phyloP scores from a whole-genome alignment of 148 eudicot genomes.

The Amaranthus hypochondriacus region DNA sequence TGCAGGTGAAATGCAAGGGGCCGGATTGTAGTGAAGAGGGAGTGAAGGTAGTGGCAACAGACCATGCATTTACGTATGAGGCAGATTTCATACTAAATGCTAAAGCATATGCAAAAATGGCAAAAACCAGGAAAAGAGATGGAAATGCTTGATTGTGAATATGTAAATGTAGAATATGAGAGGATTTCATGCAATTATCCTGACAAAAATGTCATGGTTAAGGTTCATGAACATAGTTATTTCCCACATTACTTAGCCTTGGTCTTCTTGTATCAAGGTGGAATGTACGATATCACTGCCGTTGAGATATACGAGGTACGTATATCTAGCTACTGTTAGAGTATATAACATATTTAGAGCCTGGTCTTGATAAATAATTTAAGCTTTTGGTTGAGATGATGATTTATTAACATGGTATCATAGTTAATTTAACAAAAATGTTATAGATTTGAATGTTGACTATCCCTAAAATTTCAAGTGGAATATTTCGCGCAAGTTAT shows the following conservation, averaged over 20 bases:
- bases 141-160: slow-evolving; percentile 42
- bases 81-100: slow-evolving; percentile 60
- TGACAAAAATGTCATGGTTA: slow-evolving; percentile 42
- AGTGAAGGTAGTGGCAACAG: slow-evolving; percentile 54
- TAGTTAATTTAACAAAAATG: too few species aligned
- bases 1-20: slow-evolving; percentile 60
- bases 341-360: too few species aligned
- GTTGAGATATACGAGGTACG: slow-evolving; percentile 28
- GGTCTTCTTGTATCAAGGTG: slow-evolving; percentile 40
- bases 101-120: slow-evolving; percentile 45
- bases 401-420: too few species aligned
- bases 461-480: too few species aligned
- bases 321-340: too few species aligned
- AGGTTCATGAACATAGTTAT: slow-evolving; percentile 46
- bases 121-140: slow-evolving; percentile 36
- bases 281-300: slow-evolving; percentile 41
- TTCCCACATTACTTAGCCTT: slow-evolving; percentile 58
- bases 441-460: too few species aligned
- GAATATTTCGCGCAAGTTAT: too few species aligned
- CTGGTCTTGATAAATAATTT: too few species aligned
- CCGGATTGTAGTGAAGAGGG: slow-evolving; percentile 57
- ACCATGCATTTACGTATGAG: slow-evolving; percentile 46
- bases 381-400: too few species aligned
- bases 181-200: slow-evolving; percentile 47
- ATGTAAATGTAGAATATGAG: slow-evolving; percentile 48